Evolutionary conservation across 192 early-diverging fungal species (phyloP).

Genomic region (Diversispora eburnea): DNA sequence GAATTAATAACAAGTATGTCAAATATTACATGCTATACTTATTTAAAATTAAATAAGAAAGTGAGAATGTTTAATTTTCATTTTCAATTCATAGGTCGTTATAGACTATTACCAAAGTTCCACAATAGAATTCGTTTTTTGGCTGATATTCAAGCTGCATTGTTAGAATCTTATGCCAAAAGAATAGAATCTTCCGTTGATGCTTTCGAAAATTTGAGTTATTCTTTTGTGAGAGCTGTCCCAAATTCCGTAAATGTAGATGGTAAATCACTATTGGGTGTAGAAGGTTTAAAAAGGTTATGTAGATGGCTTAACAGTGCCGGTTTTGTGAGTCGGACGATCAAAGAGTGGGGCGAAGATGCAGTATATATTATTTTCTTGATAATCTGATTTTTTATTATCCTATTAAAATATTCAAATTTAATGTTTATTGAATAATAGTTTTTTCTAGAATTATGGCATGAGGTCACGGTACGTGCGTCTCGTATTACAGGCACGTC

Average conservation of each 20-base stretch:
- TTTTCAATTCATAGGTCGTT: conserved; percentile 45
- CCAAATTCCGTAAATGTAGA: conserved; percentile 49
- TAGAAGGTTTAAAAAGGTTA: conserved; percentile 45
- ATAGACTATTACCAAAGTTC: conserved; percentile 53
- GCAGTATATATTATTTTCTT: conserved; percentile 37
- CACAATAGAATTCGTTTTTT: conserved; percentile 56
- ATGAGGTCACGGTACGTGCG: conserved; percentile 35
- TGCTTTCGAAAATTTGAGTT: conserved; percentile 49
- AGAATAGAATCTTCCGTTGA: conserved; percentile 53
- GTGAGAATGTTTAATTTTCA: background rate
- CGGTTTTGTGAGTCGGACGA: conserved; percentile 36
- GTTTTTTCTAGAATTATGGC: conserved; percentile 54
- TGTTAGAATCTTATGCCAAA: conserved; percentile 52
- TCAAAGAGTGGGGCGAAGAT: conserved; percentile 55
- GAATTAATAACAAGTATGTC: conserved; percentile 57
- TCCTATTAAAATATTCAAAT: background rate
- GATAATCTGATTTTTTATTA: background rate
- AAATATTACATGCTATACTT: conserved; percentile 34
- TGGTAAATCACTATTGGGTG: conserved; percentile 37
- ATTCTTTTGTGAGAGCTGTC: conserved; percentile 50
- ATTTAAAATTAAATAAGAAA: background rate
- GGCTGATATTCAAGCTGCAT: conserved; percentile 58
- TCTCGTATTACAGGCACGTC: background rate
- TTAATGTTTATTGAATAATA: conserved; percentile 15
- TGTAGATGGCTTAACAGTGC: conserved; percentile 54